Base-by-base conservation (phyloP, 129 eudicot genomes). In the Helichrysum umbraculigerum region DNA sequence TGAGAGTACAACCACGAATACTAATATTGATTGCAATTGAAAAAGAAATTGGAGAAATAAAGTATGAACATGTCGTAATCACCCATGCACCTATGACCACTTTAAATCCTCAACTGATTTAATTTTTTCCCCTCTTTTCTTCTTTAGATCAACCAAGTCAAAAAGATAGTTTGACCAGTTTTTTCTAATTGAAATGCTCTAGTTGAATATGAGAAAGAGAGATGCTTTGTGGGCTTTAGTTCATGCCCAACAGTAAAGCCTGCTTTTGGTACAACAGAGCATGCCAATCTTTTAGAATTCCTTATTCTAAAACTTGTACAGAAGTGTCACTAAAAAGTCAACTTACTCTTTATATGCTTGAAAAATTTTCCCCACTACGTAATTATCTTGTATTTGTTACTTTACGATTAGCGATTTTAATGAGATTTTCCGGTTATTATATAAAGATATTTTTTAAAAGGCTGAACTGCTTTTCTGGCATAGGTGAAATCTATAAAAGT, bases 401-500 rank as follows among this genome's bases (percentile, higher is more conserved):
- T 80, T 65, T 78, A 72, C 44, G 59, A 74, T 74, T 80, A 79
- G 57, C 11, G 2, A n/a, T 80, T 42, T 67, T 22, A 73, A 67
- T 41, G 7, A 29, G 58, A 30, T 58, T 60, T 28, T 67, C 61
- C 28, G 29, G 67, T 73, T 74, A 66, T 57, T 73, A 73, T 63
- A 58, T 41, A 80, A 65, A 80, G 75, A 80, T 73, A 73, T 66
- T 73, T 73, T 60, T 29, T n/a, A 72, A 72, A 79, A 79, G 77
- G 75, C 68, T 66, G 75, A 30, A 73, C 20, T 79, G 70, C 79
- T 79, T 79, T 79, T 41, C 79, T 79, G 68, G 63, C 83, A 73
- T 73, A 79, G 83, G 74, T 79, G 75, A 79, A 79, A 79, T 79
- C 69, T 57, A 54, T 20, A 56, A 80, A 80, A 74, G 83, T 74